Evolutionary conservation across 495 filamentous ascomycete species (phyloP), one percentile per base, ranked within the genome.

Genomic region (Aspergillus sclerotiicarbonarius): DNA sequence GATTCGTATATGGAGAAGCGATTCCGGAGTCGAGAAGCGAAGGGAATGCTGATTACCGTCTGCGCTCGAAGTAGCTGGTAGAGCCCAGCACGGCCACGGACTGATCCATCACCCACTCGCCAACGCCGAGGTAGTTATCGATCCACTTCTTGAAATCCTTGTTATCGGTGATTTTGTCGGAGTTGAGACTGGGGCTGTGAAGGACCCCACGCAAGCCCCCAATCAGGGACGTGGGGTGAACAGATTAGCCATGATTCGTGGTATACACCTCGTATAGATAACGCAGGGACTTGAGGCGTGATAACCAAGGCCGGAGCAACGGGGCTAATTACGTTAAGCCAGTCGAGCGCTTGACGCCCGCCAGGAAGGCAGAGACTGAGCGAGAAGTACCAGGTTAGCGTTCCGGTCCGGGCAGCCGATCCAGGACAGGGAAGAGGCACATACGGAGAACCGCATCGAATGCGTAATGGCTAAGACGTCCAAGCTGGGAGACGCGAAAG

Each of bases 71-170:
- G 72, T 83, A 98, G 32, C 85, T 81, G 70, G 90, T 94, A 13
- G 89, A 86, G 13, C 91, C 87, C 74, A 96, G 86, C 53, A 96
- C 80, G 29, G 92, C 92, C 29, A 97, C 91, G 6, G 91, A 94
- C 76, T 93, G 88, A 68, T 98, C 94, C 92, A 98, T 93, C 53
- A 96, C 89, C 90, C 90, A 95, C 75, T 98, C 94, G 69, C 94
- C 94, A 44, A 98, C 85, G 51, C 90, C 90, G 57, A 98, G 87
- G 76, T 98, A 98, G 70, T 87, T 96, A 66, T 93, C 90, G 63
- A 98, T 82, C 88, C 91, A 97, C 65, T 86, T 88, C 71, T 90
- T 89, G 64, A 96, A 67, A 55, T 93, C 88, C 73, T 90, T 89
- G 71, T 85, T 92, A 43, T 96, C 90, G 59, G 88, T 81, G 60